Percentiles rank a stretch among this genome's conserved stretches.
These are phyloP conservation scores for Amanita subjunquillea DNA, from an alignment of 768 basidiomycete genomes.

Conservation along the genomic window DNA sequence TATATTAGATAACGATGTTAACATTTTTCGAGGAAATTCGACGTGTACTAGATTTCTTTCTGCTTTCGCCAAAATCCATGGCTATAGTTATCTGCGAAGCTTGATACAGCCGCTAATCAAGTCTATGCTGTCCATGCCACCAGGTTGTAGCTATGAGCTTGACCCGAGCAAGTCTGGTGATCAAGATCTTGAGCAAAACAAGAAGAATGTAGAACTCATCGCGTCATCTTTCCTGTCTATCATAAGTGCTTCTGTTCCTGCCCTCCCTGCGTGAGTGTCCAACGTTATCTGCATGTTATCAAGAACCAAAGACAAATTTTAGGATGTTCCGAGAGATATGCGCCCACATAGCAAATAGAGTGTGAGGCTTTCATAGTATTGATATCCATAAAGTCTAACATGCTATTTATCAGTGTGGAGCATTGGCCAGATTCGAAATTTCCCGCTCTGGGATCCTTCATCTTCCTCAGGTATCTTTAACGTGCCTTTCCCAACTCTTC, in stretches of 20 bases:
- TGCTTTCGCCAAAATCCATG: constrained; percentile 80
- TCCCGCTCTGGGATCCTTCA: constrained; percentile 80
- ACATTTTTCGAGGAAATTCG: constrained; percentile 83
- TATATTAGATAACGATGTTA: constrained; percentile 59
- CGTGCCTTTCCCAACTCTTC: neutral
- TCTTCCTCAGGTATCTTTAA: constrained; percentile 67
- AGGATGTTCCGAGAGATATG: constrained; percentile 87
- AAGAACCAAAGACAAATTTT: constrained; percentile 6
- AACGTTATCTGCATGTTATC: neutral
- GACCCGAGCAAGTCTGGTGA: constrained; percentile 54
- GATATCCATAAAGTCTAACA: constrained; percentile 1
- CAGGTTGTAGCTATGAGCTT: constrained; percentile 68
- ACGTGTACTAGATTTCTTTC: constrained; percentile 83
- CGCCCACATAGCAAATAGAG: constrained; percentile 65
- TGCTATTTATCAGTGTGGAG: constrained; percentile 28
- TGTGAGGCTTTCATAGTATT: constrained; percentile 33
- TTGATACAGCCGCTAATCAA: constrained; percentile 71
- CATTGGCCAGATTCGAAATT: constrained; percentile 76
- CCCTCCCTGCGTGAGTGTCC: constrained; percentile 60
- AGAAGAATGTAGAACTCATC: constrained; percentile 60
- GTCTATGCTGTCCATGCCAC: constrained; percentile 61
- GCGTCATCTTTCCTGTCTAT: constrained; percentile 69
- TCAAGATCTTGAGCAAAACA: constrained; percentile 58
- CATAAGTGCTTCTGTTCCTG: constrained; percentile 58
- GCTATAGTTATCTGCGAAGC: constrained; percentile 82